Conservation (phyloP, 495 filamentous ascomycete genomes). For the Podospora conica region DNA sequence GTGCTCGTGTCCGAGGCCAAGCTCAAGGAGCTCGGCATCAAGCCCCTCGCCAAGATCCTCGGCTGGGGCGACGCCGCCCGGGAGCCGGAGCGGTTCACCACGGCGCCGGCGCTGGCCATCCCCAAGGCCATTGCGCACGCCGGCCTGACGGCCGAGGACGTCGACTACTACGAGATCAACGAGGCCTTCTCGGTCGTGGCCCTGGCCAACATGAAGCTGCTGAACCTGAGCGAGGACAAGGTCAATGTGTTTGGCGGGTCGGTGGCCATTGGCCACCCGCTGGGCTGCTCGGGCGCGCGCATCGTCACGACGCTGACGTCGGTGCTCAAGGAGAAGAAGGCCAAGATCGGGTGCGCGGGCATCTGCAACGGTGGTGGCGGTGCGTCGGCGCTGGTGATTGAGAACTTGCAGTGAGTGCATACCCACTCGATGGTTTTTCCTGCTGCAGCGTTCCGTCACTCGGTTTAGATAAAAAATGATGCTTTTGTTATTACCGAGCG, state of each 20-base stretch:
- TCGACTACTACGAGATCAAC: conserved; percentile 98
- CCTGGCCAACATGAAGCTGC: conserved; percentile 88
- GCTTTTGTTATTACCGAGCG: not conserved
- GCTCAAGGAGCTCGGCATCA: conserved; percentile 80
- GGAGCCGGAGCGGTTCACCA: conserved; percentile 89
- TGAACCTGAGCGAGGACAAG: conserved; percentile 70
- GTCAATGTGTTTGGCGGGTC: conserved; percentile 95
- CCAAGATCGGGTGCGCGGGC: conserved; percentile 86
- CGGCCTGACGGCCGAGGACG: conserved; percentile 60
- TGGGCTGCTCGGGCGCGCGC: conserved; percentile 88
- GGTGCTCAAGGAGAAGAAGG: conserved; percentile 82
- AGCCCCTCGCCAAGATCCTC: conserved; percentile 87
- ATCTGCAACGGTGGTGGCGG: conserved; percentile 99
- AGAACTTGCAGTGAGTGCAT: conserved; percentile 51
- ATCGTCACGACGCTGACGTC: conserved; percentile 87
- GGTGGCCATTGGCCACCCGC: conserved; percentile 90
- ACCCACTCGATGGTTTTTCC: not conserved
- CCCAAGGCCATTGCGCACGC: conserved; percentile 96
- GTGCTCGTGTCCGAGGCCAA: conserved; percentile 87
- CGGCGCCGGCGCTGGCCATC: conserved; percentile 87
- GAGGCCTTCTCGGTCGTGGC: conserved; percentile 98
- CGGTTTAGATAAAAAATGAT: not conserved
- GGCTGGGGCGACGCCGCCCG: conserved; percentile 95
- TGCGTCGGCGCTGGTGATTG: conserved; percentile 84
- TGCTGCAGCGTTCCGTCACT: not conserved